These are phyloP conservation scores for Hysterium pulicare DNA, from an alignment of 2,329 filamentous ascomycete genomes.

Conservation along the genomic window DNA sequence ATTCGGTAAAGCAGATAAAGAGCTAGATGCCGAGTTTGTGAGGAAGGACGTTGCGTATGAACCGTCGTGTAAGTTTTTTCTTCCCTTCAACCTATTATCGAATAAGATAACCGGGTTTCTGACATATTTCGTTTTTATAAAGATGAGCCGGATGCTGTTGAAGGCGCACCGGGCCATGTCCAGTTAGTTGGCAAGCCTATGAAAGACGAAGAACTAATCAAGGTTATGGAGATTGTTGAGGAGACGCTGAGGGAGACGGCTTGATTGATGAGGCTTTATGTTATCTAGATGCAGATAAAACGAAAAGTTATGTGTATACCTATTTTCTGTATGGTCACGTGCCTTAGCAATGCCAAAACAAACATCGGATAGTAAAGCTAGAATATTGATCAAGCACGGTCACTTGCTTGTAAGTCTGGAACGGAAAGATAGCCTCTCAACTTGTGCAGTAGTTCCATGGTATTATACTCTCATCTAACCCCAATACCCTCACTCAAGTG, in stretches of 20 bases:
- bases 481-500: no score
- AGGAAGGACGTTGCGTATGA: conserved; percentile 28
- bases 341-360: no score
- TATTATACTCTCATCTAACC: no score
- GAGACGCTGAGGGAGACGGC: conserved; percentile 5
- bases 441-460: no score
- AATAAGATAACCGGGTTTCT: not conserved
- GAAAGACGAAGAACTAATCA: conserved; percentile 47
- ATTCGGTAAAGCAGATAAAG: conserved; percentile 41
- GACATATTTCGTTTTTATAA: conserved; percentile 1
- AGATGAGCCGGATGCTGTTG: conserved; percentile 42
- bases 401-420: no score
- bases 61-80: conserved; percentile 33
- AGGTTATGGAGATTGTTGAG: conserved; percentile 34
- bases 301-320: no score
- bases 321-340: no score
- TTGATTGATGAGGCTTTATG: no score
- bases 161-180: conserved; percentile 47
- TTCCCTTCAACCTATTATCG: not conserved
- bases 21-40: conserved; percentile 37
- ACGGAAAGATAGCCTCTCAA: no score
- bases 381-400: no score
- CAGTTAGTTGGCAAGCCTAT: conserved; percentile 47
- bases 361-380: no score
- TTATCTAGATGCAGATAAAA: no score